Conservation (phyloP, 345 rosid species). For the Populus pruinosa region DNA sequence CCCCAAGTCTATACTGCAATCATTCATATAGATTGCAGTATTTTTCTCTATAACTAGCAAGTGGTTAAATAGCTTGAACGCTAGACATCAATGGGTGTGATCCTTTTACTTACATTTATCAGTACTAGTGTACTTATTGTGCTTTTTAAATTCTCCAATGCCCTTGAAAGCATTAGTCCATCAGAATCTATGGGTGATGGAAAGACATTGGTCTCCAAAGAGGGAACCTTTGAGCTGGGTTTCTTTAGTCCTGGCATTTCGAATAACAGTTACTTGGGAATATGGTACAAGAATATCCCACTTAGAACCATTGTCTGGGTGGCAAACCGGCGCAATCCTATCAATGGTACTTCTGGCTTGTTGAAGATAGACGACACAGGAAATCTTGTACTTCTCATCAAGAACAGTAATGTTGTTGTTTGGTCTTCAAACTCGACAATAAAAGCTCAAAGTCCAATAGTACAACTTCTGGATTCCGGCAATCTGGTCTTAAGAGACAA, state of each 20-base stretch:
- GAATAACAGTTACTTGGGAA: background rate
- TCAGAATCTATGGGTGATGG: background rate
- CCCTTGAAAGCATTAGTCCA: slow-evolving; percentile 6
- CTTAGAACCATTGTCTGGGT: background rate
- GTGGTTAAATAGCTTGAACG: background rate
- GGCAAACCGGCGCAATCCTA: background rate
- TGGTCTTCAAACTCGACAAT: slow-evolving; percentile 22
- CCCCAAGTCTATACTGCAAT: background rate
- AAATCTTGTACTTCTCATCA: slow-evolving; percentile 12
- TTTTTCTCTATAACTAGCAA: background rate
- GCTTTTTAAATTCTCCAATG: background rate
- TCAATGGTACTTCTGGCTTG: background rate
- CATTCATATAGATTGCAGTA: background rate
- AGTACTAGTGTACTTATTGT: background rate
- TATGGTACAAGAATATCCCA: background rate
- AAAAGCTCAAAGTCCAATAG: background rate
- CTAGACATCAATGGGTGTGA: background rate
- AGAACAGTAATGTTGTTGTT: background rate
- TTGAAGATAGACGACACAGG: slow-evolving; percentile 13
- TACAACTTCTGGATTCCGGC: slow-evolving; percentile 18
- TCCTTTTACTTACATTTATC: background rate
- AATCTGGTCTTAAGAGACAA: slow-evolving; percentile 19
- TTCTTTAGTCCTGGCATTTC: background rate
- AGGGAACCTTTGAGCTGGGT: slow-evolving; percentile 7
- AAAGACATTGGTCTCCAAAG: slow-evolving; percentile 6